Evolutionary conservation across 2,329 filamentous ascomycete species (phyloP).

Genomic region (Pseudogymnoascus sp.): DNA sequence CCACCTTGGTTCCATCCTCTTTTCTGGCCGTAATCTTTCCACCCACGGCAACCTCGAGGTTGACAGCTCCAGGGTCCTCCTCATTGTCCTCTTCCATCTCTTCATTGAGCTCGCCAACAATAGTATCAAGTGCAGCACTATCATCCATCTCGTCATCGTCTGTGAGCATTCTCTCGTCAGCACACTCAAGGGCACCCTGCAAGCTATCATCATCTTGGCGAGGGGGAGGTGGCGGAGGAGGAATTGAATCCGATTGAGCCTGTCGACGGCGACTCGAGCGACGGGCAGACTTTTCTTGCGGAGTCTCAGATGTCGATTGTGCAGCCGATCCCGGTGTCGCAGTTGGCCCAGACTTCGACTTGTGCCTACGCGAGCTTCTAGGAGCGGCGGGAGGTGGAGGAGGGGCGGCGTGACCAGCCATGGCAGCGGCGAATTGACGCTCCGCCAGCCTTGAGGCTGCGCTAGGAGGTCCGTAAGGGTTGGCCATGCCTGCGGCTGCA

Average conservation of each 20-base stretch:
- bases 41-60: constrained; percentile 76
- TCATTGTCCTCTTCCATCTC: constrained; percentile 65
- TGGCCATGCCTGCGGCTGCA: constrained; percentile 60
- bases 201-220: constrained; percentile 52
- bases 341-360: constrained; percentile 38
- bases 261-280: constrained; percentile 56
- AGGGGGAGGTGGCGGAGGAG: constrained; percentile 42
- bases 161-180: constrained; percentile 78
- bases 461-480: constrained; percentile 28
- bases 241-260: constrained; percentile 38
- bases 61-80: constrained; percentile 81
- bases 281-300: constrained; percentile 52
- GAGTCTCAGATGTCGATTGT: constrained; percentile 32
- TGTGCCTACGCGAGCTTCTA: constrained; percentile 27
- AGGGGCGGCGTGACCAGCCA: constrained; percentile 27
- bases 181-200: constrained; percentile 75
- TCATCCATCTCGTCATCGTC: constrained; percentile 64
- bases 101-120: constrained; percentile 85
- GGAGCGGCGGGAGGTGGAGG: constrained; percentile 32
- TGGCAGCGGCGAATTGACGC: constrained; percentile 21
- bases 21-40: constrained; percentile 86
- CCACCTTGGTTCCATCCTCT: constrained; percentile 80
- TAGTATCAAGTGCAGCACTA: constrained; percentile 63
- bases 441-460: constrained; percentile 24
- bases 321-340: constrained; percentile 37